Conservation (phyloP, 2,329 filamentous ascomycete species). For the Gaeumannomyces tritici region DNA sequence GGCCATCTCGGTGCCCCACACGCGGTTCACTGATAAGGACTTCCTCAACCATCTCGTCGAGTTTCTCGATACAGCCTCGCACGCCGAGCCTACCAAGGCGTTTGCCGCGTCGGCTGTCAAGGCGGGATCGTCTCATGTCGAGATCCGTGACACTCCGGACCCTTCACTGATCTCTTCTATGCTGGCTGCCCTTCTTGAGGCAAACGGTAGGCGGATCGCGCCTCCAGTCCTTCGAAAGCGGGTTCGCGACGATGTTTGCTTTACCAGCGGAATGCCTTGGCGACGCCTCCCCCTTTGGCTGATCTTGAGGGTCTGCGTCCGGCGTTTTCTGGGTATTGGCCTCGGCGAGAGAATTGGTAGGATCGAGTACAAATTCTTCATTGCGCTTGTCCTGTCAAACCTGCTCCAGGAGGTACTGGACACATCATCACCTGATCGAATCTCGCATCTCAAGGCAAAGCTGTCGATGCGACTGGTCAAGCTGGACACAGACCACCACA, state of each 20-base stretch:
- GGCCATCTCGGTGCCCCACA: conserved; percentile 34
- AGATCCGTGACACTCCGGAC: conserved; percentile 46
- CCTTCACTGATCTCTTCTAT: conserved; percentile 50
- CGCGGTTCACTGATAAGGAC: conserved; percentile 13
- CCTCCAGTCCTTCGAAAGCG: conserved; percentile 40
- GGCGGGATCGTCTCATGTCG: conserved; percentile 33
- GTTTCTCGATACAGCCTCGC: conserved; percentile 47
- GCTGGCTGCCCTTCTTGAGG: conserved; percentile 50
- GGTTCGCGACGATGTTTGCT: conserved; percentile 53
- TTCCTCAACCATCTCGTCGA: conserved; percentile 38
- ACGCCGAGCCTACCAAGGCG: conserved; percentile 35
- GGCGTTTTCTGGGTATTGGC: conserved; percentile 35
- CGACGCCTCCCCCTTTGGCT: conserved; percentile 54
- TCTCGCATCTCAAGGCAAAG: conserved; percentile 36
- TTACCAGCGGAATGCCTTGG: conserved; percentile 44
- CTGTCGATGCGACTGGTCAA: conserved; percentile 49
- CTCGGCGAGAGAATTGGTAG: conserved; percentile 30
- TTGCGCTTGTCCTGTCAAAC: conserved; percentile 35
- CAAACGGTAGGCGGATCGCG: conserved; percentile 30
- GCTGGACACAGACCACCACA: conserved; percentile 31
- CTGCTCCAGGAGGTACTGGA: conserved; percentile 31
- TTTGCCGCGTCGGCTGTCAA: conserved; percentile 45
- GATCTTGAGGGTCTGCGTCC: conserved; percentile 45
- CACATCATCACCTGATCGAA: conserved; percentile 21
- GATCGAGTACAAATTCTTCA: conserved; percentile 46